Base-by-base conservation (phyloP, 2,329 filamentous ascomycete species). In the Trichoderma oligosporum region DNA sequence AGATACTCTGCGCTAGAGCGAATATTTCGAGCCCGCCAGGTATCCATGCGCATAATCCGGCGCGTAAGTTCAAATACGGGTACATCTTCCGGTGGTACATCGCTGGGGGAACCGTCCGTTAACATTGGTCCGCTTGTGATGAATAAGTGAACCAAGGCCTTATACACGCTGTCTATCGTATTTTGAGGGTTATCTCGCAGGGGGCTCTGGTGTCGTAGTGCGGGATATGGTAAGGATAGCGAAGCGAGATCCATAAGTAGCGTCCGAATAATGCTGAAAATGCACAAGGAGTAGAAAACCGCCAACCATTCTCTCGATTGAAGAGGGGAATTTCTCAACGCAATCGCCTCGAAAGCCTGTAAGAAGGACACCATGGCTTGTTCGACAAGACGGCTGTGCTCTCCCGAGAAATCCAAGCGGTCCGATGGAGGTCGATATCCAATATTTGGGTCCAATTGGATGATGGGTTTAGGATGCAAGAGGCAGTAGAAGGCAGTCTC, bases 231-330 rank as follows among this genome's bases (percentile, higher is more conserved):
- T 39, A 54, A 57, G 46, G 18, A 56, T 55, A 35, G 64, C 51
- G 31, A 62, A 53, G 33, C 58, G 46, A 79, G 70, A 56, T 82
- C 78, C 14, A 77, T 70, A 4, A 83, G 68, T 1, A 84, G 73
- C 1, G 80, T 80, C 47, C 77, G 76, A 18, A 79, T 74, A 25
- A 81, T 72, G 64, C 80, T 83, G 63, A 84, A 82, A n/a, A 84
- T 78, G 65, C 81, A 83, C 16, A 84, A 67, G 11, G 82, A 78
- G 48, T 81, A 71, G 59, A 83, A 82, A 4, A 76, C 66, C 2
- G 81, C 78, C 14, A 82, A 66, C 76, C 79, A 82, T 55, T 72
- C 72, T 61, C 73, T 75, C 7, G 74, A 70, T 22, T 73, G 72
- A 20, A 74, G 66, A 4, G 70, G 67, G n/a, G 69, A 67, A 29